These are phyloP conservation scores for Dovyalis caffra DNA, from an alignment of 345 rosid genomes.

Conservation along the genomic window DNA sequence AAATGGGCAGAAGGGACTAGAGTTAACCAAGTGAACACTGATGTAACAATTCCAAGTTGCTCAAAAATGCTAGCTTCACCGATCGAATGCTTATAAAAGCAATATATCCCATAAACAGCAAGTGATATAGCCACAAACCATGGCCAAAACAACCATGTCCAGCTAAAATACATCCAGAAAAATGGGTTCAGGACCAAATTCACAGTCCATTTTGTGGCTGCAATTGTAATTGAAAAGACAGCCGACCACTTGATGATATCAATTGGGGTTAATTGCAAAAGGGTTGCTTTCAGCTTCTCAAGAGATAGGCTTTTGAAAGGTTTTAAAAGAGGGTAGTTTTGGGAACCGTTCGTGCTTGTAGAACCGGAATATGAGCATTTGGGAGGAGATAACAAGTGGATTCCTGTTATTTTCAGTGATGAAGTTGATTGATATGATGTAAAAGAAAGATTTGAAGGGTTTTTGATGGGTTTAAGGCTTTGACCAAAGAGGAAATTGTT, in stretches of 20 bases:
- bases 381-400: conserved; percentile 33
- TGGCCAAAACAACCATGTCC: conserved; percentile 96
- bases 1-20: conserved; percentile 78
- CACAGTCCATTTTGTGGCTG: conserved; percentile 57
- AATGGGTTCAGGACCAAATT: conserved; percentile 58
- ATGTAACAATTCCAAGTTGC: conserved; percentile 73
- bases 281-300: conserved; percentile 38
- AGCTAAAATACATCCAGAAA: conserved; percentile 92
- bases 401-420: conserved; percentile 8
- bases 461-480: conserved; percentile 22
- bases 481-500: conserved; percentile 16
- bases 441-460: conserved; percentile 18
- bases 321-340: conserved; percentile 35
- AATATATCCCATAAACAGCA: conserved; percentile 57
- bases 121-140: conserved; percentile 65
- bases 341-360: conserved; percentile 34
- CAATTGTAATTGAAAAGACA: conserved; percentile 49
- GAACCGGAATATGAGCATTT: conserved; percentile 53
- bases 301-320: conserved; percentile 42
- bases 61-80: conserved; percentile 68
- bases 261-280: conserved; percentile 45
- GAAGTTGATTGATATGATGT: conserved; percentile 5
- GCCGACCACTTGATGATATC: conserved; percentile 54
- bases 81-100: conserved; percentile 53
- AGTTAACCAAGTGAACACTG: conserved; percentile 80